Evolutionary conservation across 2,329 filamentous ascomycete genomes (phyloP).

Genomic region (Aspergillus fischeri): DNA sequence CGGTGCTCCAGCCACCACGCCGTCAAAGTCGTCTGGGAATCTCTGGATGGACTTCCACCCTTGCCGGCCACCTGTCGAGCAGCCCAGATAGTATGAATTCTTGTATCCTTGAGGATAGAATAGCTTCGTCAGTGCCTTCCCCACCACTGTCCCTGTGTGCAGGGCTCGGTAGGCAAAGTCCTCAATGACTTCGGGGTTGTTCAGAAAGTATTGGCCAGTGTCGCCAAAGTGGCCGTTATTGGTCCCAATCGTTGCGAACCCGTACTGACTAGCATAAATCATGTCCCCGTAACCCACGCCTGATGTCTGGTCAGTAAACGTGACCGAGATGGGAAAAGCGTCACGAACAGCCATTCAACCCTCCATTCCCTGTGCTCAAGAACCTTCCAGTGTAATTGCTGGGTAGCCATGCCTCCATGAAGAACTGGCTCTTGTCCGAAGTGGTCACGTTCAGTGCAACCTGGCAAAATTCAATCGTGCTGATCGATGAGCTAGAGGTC

Average conservation of each 20-base stretch:
- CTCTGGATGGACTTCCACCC: constrained; percentile 44
- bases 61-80: constrained; percentile 46
- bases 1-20: constrained; percentile 44
- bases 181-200: constrained; percentile 43
- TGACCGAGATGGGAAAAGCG: not conserved
- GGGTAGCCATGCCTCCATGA: constrained; percentile 48
- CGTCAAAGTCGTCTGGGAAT: constrained; percentile 47
- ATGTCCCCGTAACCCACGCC: not conserved
- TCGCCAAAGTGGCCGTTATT: constrained; percentile 51
- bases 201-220: constrained; percentile 43
- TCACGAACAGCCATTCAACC: constrained; percentile 37
- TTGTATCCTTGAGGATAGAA: constrained; percentile 38
- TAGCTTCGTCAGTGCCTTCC: constrained; percentile 37
- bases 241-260: constrained; percentile 46
- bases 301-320: not conserved
- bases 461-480: constrained; percentile 40
- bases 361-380: constrained; percentile 48
- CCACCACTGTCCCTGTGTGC: constrained; percentile 38
- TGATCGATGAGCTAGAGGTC: constrained; percentile 21
- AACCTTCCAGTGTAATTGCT: constrained; percentile 45
- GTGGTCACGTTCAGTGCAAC: constrained; percentile 41
- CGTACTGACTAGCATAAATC: constrained; percentile 41
- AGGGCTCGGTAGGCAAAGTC: constrained; percentile 48
- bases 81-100: constrained; percentile 48
- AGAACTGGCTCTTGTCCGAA: constrained; percentile 43